These are phyloP conservation scores for Tricholoma terreum DNA, from an alignment of 768 basidiomycete species.

Conservation along the genomic window DNA sequence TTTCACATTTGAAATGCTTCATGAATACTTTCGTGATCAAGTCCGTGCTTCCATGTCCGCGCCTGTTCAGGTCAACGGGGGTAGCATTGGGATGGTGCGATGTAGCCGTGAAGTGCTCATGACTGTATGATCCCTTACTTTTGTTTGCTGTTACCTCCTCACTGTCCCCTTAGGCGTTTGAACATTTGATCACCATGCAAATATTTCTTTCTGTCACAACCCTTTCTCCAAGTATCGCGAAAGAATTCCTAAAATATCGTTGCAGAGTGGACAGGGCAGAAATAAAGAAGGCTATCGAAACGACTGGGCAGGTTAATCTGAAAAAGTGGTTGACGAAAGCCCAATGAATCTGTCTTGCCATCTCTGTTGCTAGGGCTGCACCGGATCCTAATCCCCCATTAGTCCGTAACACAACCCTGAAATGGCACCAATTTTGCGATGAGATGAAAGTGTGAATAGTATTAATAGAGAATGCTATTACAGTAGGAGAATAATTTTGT, in stretches of 20 bases:
- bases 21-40: slow-evolving; percentile 75
- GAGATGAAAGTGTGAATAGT: not conserved
- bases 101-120: slow-evolving; percentile 64
- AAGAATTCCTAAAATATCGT: slow-evolving; percentile 75
- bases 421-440: not conserved
- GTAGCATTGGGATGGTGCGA: slow-evolving; percentile 70
- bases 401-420: too few species aligned
- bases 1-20: slow-evolving; percentile 91
- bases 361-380: not conserved
- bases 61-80: slow-evolving; percentile 71
- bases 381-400: not conserved
- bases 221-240: slow-evolving; percentile 47
- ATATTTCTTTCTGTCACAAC: slow-evolving; percentile 55
- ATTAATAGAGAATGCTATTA: not conserved
- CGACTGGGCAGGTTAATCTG: slow-evolving; percentile 62
- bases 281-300: slow-evolving; percentile 65
- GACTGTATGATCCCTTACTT: slow-evolving; percentile 45
- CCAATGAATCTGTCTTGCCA: slow-evolving; percentile 22
- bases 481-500: not conserved
- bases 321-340: slow-evolving; percentile 77
- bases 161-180: slow-evolving; percentile 60
- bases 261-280: slow-evolving; percentile 62
- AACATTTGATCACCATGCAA: slow-evolving; percentile 53
- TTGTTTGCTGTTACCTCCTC: not conserved
- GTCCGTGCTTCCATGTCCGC: slow-evolving; percentile 69